Evolutionary conservation across 257 asterid species (phyloP), one percentile per base, ranked within the genome.

Genomic region (Solanum peruvianum): DNA sequence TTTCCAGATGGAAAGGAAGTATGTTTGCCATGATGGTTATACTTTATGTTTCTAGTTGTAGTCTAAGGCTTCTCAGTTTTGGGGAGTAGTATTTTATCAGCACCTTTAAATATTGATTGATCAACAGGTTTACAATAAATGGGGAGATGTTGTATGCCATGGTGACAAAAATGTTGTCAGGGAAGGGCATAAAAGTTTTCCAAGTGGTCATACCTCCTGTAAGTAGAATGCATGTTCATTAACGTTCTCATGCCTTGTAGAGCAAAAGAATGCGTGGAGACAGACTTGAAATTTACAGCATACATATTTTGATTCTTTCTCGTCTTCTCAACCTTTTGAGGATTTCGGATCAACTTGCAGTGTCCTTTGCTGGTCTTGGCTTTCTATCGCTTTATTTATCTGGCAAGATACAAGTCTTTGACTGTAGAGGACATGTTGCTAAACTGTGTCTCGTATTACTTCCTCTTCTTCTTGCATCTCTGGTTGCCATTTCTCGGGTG

Each of bases 151-250:
- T 86, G 70, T 92, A 72, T 96, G 98, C 93, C 96, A 94, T 87
- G 99, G 99, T 62, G 90, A 89, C 77, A 76, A 90, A 86, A 33
- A 23, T 41, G 60, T 91, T 83, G 78, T 95, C 66, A 93, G 78
- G 87, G 94, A 93, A 14, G 98, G 98, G 88, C 92, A 94, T 85
- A 96, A 94, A 91, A 96, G 98, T 89, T 95, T 95, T 90, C 98
- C 97, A 11, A 96, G 99, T 85, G 98, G 98, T n/a, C 98, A 95
- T 87, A 94, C 99, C 77, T 93, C 98, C 86, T 93, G 99, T 96
- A 93, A 92, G 98, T 87, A 69, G 69, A 81, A 81, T 16, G 67
- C 69, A 29, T 81, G 21, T 23, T 78, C 84, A 25, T 78, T 78
- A 45, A 27, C 45, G 69, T 49, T 49, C 20, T 16, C 85, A 80